Evolutionary conservation across 257 asterid genomes (phyloP).

Genomic region (Solanum dulcamara): DNA sequence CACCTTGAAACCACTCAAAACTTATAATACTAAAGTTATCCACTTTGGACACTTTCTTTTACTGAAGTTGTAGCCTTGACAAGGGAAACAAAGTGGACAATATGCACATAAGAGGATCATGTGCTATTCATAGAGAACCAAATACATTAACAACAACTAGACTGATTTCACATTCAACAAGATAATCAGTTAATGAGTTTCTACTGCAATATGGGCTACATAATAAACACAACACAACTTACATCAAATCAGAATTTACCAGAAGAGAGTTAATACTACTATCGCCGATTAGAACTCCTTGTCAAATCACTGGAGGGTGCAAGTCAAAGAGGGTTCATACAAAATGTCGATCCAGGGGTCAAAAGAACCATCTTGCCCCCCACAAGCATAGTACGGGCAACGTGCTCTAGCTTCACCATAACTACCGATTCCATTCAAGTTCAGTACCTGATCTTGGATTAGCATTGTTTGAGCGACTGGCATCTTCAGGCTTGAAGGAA

Average conservation of each 20-base stretch:
- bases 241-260: not conserved
- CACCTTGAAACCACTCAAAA: too few species aligned
- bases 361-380: not conserved
- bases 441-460: constrained; percentile 57
- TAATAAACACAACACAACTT: not conserved
- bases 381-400: not conserved
- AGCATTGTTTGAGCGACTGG: constrained; percentile 31
- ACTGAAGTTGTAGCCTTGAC: not conserved
- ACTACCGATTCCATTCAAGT: constrained; percentile 74
- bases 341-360: not conserved
- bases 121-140: not conserved
- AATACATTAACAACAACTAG: not conserved
- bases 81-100: not conserved
- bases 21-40: too few species aligned
- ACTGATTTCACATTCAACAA: not conserved
- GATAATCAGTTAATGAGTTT: not conserved
- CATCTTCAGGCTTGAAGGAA: constrained; percentile 61
- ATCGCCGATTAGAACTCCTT: not conserved
- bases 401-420: not conserved
- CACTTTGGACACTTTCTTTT: too few species aligned
- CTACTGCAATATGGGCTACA: not conserved
- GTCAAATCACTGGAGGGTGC: not conserved
- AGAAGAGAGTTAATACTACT: not conserved
- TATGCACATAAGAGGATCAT: not conserved
- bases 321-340: not conserved